Evolutionary conservation across 202 grass and related monocot genomes (phyloP).

Genomic region (Musa balbisiana): DNA sequence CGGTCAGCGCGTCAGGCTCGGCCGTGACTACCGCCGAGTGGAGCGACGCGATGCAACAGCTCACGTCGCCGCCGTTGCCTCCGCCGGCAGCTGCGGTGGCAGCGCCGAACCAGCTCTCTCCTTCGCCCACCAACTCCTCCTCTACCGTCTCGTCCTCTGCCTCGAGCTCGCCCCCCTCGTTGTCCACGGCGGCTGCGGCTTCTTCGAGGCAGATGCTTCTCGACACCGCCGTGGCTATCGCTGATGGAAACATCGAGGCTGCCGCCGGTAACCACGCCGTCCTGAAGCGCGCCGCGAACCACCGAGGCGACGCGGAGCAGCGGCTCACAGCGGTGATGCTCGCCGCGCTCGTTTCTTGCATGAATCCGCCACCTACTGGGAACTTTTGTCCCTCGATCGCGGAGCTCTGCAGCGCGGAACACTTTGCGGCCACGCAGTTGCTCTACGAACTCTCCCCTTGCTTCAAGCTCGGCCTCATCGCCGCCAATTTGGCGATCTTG

Average conservation of each 20-base stretch:
- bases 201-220: slow-evolving; percentile 41
- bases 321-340: slow-evolving; percentile 71
- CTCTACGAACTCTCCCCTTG: slow-evolving; percentile 13
- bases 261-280: slow-evolving; percentile 38
- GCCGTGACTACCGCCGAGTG: slow-evolving; percentile 69
- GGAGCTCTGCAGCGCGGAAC: slow-evolving; percentile 9
- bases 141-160: slow-evolving; percentile 68
- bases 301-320: slow-evolving; percentile 69
- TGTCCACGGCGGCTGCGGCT: not conserved
- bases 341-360: slow-evolving; percentile 39
- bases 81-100: slow-evolving; percentile 23
- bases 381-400: not conserved
- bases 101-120: slow-evolving; percentile 33
- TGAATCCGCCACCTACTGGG: slow-evolving; percentile 9
- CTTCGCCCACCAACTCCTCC: slow-evolving; percentile 68
- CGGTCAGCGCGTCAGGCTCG: slow-evolving; percentile 53
- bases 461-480: slow-evolving; percentile 7
- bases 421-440: slow-evolving; percentile 2
- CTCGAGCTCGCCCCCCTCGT: slow-evolving; percentile 53
- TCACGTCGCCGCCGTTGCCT: slow-evolving; percentile 34
- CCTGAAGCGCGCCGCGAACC: slow-evolving; percentile 39
- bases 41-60: slow-evolving; percentile 63
- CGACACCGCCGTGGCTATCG: slow-evolving; percentile 54
- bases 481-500: slow-evolving; percentile 17
- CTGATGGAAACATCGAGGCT: slow-evolving; percentile 44